Evolutionary conservation across 2,329 filamentous ascomycete species (phyloP), one percentile per base, ranked within the genome.

Genomic region (Penicillium brasilianum): DNA sequence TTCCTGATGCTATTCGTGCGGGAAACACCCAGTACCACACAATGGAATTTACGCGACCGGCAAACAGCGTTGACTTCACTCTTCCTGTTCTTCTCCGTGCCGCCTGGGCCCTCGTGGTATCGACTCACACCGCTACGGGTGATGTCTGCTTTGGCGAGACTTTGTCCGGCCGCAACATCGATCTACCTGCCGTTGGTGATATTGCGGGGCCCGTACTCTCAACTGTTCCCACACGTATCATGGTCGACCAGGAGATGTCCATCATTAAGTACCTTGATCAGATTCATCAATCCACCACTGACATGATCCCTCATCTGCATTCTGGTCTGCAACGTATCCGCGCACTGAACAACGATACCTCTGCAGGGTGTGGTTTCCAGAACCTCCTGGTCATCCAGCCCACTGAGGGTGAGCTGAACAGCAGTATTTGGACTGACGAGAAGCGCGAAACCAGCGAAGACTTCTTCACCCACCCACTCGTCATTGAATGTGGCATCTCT

Each of bases 241-340:
- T 72, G 41, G 69, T 83, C 2, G 68, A 81, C 41, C 71, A 72
- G 11, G 60, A 69, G 32, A 72, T 77, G 50, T 71, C 72, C 6
- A 71, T 79, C 1, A 68, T 72, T 0, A 80, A 86, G 49, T 89
- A 84, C 63, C 76, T 90, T 3, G 78, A 84, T 44, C 74, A 77
- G 2, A 80, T 90, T 2, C 87, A 90, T 39, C 77, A 84, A 32
- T 80, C 84, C 57, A 85, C 83, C 0, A 79, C 86, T 0, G 75
- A 81, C 3, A 83, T 86, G 65, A 88, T 90, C 6, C 84, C 87
- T 0, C 84, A 89, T 69, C 86, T 91, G 71, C 87, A 91, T 70
- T 80, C 84, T n/a, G 82, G 82, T n/a, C 64, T 84, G 3, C 82
- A 83, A 57, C 76, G 80, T 43, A 83, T 84, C 61, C 84, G 86